Base-by-base conservation (phyloP, 306 rosid species). In the Hippophae gyantsensis region DNA sequence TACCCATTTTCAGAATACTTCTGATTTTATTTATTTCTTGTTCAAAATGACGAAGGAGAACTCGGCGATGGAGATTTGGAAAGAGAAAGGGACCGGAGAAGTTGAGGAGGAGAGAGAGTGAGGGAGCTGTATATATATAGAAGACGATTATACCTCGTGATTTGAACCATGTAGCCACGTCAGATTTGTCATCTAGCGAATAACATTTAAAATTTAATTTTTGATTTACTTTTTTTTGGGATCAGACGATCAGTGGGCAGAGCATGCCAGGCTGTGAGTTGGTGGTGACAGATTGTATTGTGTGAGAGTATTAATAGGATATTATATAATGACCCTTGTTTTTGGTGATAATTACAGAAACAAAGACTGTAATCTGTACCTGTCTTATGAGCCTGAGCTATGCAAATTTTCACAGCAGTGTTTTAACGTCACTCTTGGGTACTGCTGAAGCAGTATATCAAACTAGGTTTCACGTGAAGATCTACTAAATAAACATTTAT, bases 241-340 rank as follows among this genome's bases (percentile, higher is more conserved):
- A 18, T 18, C 23, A 18, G 23, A 18, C 23, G 23, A 76, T 51
- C 46, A 58, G 71, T 49, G 79, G 72, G 75, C 65, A 58, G 38
- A 70, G 72, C 69, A 65, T 69, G 81, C 84, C 97, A 90, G 97
- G 69, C 95, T 90, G 97, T 83, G 68, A 61, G 80, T 75, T 70
- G 86, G 79, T 76, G 85, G 75, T 86, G 89, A 84, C 94, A 84
- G 94, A 82, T 76, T 86, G 95, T 81, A 66, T n/a, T 54, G 48
- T 7, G 56, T 43, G 43, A 13, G 1, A 9, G 41, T 27, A 47
- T 67, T 7, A 2, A 59, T 18, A 18, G 26, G 23, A 1, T 4
- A 25, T 55, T 50, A 8, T 9, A 0, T 8, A 57, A 42, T 25
- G 6, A 9, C 46, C 57, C 54, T 13, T 48, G 68, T 64, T 71